Evolutionary conservation across 140 eudicot species (phyloP), one percentile per base, ranked within the genome.

Genomic region (Flaveria floridana): DNA sequence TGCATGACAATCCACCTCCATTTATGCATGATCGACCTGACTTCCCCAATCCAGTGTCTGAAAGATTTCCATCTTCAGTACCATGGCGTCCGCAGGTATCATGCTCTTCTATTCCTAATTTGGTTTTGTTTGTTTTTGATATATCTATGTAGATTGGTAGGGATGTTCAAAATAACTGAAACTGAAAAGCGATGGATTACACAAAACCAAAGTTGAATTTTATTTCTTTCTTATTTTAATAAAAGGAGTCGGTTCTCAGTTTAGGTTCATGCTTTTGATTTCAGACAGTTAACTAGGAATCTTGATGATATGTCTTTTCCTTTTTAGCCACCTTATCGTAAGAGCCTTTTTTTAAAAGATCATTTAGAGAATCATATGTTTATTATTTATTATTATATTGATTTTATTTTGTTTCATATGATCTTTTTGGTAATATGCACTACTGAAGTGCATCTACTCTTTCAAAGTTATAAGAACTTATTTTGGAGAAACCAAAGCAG

Each of bases 21-120:
- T 93, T 83, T 88, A 79, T 83, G 80, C 95, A 86, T 72, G 86
- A 92, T 83, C 76, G 93, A 72, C 93, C 88, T 18, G 98, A 94
- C 70, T 80, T 92, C 15, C 88, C 83, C 37, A 94, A 87, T 72
- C 91, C 80, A 65, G 76, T 84, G 47, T 66, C 96, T 63, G 98
- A 89, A 53, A 83, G 96, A 82, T 72, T 81, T 71, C 79, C 91
- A 51, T 62, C 91, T 69, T 65, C 89, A 18, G 81, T 77, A 48
- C 87, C 90, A 65, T 93, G 97, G 97, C 89, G 91, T 30, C 93
- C 96, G 48, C 97, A 86, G 94, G 98, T 92, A 87, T 71, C 34
- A 21, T 46, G 58, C 55, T 71, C 8, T 74, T 39, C 16, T 28
- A 23, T 70, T 75, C 20, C 14, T 58, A 37, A 0, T 39, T 47